A percentile compares a stretch with the other conserved stretches of the same genome.
These are phyloP conservation scores for Microdochium nivale DNA, from an alignment of 2,329 filamentous ascomycete genomes.

Conservation along the genomic window DNA sequence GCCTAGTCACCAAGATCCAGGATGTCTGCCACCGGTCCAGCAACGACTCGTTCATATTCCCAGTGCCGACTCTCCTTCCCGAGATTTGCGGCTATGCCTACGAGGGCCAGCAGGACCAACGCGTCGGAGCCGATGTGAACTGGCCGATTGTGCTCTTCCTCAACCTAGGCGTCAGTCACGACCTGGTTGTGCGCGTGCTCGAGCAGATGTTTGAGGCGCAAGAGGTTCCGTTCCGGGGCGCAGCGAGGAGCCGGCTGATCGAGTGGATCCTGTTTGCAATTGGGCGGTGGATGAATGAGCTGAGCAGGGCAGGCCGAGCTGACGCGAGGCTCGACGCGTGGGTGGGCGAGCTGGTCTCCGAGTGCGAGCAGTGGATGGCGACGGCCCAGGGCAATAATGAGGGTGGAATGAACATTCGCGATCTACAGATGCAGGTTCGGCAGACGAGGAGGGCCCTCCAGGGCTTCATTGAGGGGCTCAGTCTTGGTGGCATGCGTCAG, in stretches of 20 bases:
- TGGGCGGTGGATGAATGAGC: slow-evolving; percentile 35
- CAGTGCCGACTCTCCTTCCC: slow-evolving; percentile 50
- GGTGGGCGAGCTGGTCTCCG: slow-evolving; percentile 30
- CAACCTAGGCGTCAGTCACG: slow-evolving; percentile 45
- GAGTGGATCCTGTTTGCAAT: slow-evolving; percentile 45
- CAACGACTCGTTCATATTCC: slow-evolving; percentile 59
- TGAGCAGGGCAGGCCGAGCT: slow-evolving; percentile 16
- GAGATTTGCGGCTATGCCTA: slow-evolving; percentile 55
- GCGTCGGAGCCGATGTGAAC: slow-evolving; percentile 45
- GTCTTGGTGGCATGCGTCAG: background rate
- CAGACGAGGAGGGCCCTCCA: slow-evolving; percentile 34
- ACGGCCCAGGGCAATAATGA: slow-evolving; percentile 27
- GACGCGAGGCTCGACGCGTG: slow-evolving; percentile 18
- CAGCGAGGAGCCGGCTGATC: slow-evolving; percentile 38
- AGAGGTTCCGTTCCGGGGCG: slow-evolving; percentile 48
- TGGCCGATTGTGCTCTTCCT: slow-evolving; percentile 52
- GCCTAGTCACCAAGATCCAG: slow-evolving; percentile 54
- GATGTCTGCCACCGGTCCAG: slow-evolving; percentile 57
- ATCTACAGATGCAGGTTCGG: slow-evolving; percentile 32
- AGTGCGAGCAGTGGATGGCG: slow-evolving; percentile 38
- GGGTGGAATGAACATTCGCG: slow-evolving; percentile 34
- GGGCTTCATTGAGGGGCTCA: slow-evolving; percentile 30
- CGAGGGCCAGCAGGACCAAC: slow-evolving; percentile 48
- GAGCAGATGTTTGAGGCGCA: slow-evolving; percentile 50
- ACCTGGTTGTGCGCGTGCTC: slow-evolving; percentile 45